These are phyloP conservation scores for Lithospermum erythrorhizon DNA, from an alignment of 257 asterid species.

Conservation along the genomic window DNA sequence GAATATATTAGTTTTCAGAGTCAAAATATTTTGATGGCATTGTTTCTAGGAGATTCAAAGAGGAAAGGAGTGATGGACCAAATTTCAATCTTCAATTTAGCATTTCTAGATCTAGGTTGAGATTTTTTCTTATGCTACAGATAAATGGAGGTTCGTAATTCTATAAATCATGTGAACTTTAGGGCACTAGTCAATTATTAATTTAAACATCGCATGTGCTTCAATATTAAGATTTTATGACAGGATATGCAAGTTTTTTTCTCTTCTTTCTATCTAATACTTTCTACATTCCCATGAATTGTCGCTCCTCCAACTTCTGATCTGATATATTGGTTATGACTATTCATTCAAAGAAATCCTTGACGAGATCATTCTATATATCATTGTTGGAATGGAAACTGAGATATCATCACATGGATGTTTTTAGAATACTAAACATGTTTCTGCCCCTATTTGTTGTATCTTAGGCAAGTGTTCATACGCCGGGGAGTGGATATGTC, in stretches of 20 bases:
- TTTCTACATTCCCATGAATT: not conserved
- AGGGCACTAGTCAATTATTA: no score
- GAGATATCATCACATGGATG: constrained; percentile 2
- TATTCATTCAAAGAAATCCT: not conserved
- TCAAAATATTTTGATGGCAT: not conserved
- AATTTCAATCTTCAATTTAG: no score
- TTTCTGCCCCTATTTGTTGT: constrained; percentile 9
- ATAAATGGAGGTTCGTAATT: no score
- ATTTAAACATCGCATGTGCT: not conserved
- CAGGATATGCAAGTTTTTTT: not conserved
- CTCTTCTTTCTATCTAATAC: not conserved
- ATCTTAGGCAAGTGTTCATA: constrained; percentile 63
- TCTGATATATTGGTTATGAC: not conserved
- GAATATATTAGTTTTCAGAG: not conserved
- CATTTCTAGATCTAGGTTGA: no score
- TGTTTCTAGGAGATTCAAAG: not conserved
- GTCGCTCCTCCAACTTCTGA: not conserved
- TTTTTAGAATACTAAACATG: constrained; percentile 6
- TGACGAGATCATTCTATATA: not conserved
- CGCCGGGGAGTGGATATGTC: constrained; percentile 98
- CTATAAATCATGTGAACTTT: no score
- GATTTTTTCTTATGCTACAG: no score
- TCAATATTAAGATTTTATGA: not conserved
- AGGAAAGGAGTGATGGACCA: not conserved
- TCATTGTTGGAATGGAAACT: not conserved